Percentiles rank a stretch among this genome's conserved stretches.
Evolutionary conservation across 176 grass and related monocot genomes (phyloP).

Genomic region (Hsuehochloa calcarea): DNA sequence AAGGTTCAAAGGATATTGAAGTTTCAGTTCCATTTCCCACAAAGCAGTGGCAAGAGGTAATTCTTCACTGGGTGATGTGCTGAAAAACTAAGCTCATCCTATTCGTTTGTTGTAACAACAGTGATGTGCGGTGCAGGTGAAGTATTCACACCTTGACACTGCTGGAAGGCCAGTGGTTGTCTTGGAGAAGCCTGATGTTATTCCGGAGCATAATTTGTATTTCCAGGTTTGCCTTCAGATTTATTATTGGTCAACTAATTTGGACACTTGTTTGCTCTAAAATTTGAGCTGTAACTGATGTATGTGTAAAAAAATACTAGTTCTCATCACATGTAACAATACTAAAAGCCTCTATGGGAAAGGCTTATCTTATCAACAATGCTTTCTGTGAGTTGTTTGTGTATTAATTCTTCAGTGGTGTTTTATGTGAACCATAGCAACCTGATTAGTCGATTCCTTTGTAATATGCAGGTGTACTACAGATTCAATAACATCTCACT

Average conservation of each 20-base stretch:
- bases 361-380: not conserved
- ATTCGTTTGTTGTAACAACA: conserved; percentile 31
- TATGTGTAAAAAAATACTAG: not conserved
- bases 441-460: conserved; percentile 28
- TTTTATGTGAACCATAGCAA: conserved; percentile 1
- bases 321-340: not conserved
- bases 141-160: conserved; percentile 96
- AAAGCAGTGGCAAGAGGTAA: conserved; percentile 75
- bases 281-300: conserved; percentile 3
- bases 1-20: conserved; percentile 91
- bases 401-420: not conserved
- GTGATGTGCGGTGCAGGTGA: conserved; percentile 60
- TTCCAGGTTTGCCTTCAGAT: conserved; percentile 65
- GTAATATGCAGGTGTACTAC: conserved; percentile 79
- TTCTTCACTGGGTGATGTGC: not conserved
- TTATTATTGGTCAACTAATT: not conserved
- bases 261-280: not conserved
- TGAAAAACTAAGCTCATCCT: conserved; percentile 1
- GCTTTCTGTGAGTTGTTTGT: conserved; percentile 2
- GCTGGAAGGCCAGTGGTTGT: conserved; percentile 81
- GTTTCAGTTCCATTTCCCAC: conserved; percentile 74
- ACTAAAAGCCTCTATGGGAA: conserved; percentile 12
- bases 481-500: conserved; percentile 81
- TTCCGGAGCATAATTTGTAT: conserved; percentile 93
- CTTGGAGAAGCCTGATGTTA: conserved; percentile 85